Evolutionary conservation across 2,329 filamentous ascomycete species (phyloP), one percentile per base, ranked within the genome.

Genomic region (Botrytis sinoallii): DNA sequence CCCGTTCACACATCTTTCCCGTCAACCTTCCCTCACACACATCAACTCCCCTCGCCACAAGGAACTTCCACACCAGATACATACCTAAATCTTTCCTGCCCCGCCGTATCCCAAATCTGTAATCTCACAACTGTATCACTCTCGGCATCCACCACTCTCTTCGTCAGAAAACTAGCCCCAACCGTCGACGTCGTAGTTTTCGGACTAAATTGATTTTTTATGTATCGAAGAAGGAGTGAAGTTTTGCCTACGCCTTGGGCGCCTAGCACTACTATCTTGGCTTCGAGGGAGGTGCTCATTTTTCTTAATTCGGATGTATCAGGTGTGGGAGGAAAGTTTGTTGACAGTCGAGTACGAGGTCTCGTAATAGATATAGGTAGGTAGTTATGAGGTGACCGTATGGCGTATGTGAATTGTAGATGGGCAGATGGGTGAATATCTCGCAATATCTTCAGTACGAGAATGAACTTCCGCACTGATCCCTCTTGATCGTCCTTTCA

Each of bases 21-120:
- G 42, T 16, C n/a, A 29, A 25, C 29, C 3, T 25, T 42, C 20
- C 20, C 63, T 3, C 63, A 1, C 12, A 32, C n/a, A 46, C 42
- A n/a, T 12, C n/a, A 10, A 9, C n/a, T 7, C 29, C 3, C n/a
- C 12, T 42, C 22, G 35, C 25, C 46, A 25, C 44, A 16, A 52
- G 48, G 1, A 52, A 40, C 12, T 10, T 7, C 42, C 32, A 14
- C 48, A 7, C 14, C 35, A 29, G 25, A 25, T 40, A 73, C 75
- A 64, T 75, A 80, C 80, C 95, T 90, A 83, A 98, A 99, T 73
- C 95, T 90, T 85, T 99, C 95, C 81, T 99, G 95, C 75, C 95
- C 95, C 73, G 95, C 90, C 86, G 95, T 98, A 81, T 98, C 95
- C 95, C 95, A 98, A 78, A 98, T 97, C 81, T 98, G 95, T 55